A percentile compares a stretch with the other conserved stretches of the same genome.
Evolutionary conservation across 2,329 filamentous ascomycete genomes (phyloP).

Genomic region (Microcyclospora tardicrescens): DNA sequence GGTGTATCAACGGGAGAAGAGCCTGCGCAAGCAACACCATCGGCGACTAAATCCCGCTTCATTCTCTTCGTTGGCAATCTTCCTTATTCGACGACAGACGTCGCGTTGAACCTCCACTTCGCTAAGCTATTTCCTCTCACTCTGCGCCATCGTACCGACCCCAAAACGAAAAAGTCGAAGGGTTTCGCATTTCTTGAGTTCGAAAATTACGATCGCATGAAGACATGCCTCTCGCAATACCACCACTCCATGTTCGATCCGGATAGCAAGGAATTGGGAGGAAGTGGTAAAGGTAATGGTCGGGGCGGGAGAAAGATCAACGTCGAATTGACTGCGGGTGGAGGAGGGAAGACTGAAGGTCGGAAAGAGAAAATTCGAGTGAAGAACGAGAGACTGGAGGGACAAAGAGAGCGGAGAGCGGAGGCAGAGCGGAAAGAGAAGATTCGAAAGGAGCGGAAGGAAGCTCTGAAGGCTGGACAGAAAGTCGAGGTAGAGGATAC

Average conservation of each 20-base stretch:
- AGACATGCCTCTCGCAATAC: constrained; percentile 80
- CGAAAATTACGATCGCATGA: constrained; percentile 72
- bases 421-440: constrained; percentile 37
- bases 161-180: constrained; percentile 50
- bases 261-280: constrained; percentile 8
- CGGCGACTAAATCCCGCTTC: constrained; percentile 44
- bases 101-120: constrained; percentile 63
- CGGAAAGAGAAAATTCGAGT: constrained; percentile 64
- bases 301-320: constrained; percentile 65
- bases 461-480: constrained; percentile 26
- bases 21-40: not conserved
- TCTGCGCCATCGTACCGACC: constrained; percentile 61
- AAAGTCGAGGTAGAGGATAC: constrained; percentile 19
- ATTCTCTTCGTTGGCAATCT: constrained; percentile 83
- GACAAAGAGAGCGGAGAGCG: constrained; percentile 44
- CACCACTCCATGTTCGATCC: constrained; percentile 68
- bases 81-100: constrained; percentile 65
- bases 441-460: constrained; percentile 29
- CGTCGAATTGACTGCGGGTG: constrained; percentile 77
- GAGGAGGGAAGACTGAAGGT: constrained; percentile 62
- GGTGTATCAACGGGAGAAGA: constrained; percentile 2
- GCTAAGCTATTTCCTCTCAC: constrained; percentile 55
- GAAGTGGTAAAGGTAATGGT: constrained; percentile 24
- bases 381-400: constrained; percentile 78
- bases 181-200: constrained; percentile 88